Conservation (phyloP, 768 basidiomycete species). For the Hydnomerulius pinastri region DNA sequence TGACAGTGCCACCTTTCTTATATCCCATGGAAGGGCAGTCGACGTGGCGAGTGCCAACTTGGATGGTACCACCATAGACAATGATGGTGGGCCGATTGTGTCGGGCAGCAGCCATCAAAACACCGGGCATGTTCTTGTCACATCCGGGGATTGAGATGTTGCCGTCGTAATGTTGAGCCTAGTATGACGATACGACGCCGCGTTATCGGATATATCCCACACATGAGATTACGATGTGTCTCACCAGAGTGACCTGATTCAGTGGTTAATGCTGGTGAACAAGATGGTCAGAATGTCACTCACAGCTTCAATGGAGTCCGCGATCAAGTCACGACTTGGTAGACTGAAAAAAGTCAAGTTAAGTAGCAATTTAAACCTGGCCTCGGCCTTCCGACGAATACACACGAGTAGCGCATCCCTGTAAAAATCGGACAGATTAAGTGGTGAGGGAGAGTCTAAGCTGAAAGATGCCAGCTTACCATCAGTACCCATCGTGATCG, state of each 20-base stretch:
- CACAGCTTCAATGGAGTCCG: conserved; percentile 86
- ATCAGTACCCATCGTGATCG: conserved; percentile 88
- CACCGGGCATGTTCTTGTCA: conserved; percentile 93
- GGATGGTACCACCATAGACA: conserved; percentile 85
- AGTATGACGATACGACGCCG: conserved; percentile 2
- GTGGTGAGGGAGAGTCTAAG: background rate
- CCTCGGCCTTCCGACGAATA: conserved; percentile 9
- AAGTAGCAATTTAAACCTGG: background rate
- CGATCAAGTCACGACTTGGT: conserved; percentile 86
- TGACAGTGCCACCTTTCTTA: conserved; percentile 79
- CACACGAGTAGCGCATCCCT: conserved; percentile 90
- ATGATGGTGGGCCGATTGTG: conserved; percentile 89
- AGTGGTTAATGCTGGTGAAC: conserved; percentile 8
- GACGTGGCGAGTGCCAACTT: conserved; percentile 69
- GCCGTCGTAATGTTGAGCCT: conserved; percentile 89
- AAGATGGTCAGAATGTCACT: conserved; percentile 14
- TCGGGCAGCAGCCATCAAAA: conserved; percentile 81
- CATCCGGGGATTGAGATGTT: conserved; percentile 88
- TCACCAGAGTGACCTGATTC: conserved; percentile 57
- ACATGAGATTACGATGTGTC: conserved; percentile 2
- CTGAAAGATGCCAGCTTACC: conserved; percentile 45
- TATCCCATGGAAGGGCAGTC: conserved; percentile 82
- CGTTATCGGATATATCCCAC: background rate
- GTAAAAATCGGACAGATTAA: background rate
- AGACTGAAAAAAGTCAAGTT: conserved; percentile 45